Evolutionary conservation across 1,284 basidiomycete genomes (phyloP).

Genomic region (Ceratobasidium sp.): DNA sequence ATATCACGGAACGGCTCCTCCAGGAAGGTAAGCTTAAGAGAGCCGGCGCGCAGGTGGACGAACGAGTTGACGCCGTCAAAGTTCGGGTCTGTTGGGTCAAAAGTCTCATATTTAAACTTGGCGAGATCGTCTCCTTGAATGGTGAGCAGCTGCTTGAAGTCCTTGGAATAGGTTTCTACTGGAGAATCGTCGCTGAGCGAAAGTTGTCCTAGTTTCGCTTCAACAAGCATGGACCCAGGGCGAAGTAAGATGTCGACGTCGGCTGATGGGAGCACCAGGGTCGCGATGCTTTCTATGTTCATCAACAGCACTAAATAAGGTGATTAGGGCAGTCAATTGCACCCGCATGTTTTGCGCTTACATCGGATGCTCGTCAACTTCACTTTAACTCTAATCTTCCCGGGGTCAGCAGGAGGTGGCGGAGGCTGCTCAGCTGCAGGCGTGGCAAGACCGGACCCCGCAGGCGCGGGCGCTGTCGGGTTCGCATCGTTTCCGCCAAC

Average conservation of each 20-base stretch:
- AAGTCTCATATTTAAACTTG: conserved; percentile 95
- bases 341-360: conserved; percentile 54
- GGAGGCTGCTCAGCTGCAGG: conserved; percentile 31
- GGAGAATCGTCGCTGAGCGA: conserved; percentile 83
- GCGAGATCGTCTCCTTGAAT: conserved; percentile 97
- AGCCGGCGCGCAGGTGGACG: conserved; percentile 87
- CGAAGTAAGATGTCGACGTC: conserved; percentile 85
- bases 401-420: conserved; percentile 51
- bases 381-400: conserved; percentile 85
- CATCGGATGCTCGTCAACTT: conserved; percentile 90
- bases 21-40: conserved; percentile 89
- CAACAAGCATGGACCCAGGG: conserved; percentile 80
- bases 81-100: conserved; percentile 70
- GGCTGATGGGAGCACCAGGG: conserved; percentile 91
- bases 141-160: conserved; percentile 89
- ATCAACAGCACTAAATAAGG: conserved; percentile 76
- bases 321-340: conserved; percentile 6
- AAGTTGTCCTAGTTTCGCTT: conserved; percentile 87
- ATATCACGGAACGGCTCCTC: conserved; percentile 89
- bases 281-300: conserved; percentile 83
- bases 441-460: conserved; percentile 7
- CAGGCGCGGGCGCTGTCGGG: conserved; percentile 35
- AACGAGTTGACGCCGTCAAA: conserved; percentile 90
- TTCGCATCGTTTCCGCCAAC: conserved; percentile 64
- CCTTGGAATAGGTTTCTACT: conserved; percentile 64